Evolutionary conservation across 805 yeast species (phyloP), one percentile per base, ranked within the genome.

Genomic region (Torulaspora delbrueckii): DNA sequence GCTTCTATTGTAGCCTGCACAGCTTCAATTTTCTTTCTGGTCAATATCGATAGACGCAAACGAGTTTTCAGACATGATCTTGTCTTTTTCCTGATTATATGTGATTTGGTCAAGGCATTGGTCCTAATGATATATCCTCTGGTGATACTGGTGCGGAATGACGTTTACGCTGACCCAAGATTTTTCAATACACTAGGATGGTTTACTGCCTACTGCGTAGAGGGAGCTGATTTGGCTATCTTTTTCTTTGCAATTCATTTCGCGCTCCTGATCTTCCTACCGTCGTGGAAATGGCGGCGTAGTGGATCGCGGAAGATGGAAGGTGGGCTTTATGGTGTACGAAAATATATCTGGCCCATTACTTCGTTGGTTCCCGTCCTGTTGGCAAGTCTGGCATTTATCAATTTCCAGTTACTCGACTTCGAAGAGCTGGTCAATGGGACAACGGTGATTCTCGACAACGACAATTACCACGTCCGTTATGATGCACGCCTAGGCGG

Each of bases 201-300:
- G 71, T 81, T 86, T 64, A 84, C 95, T 1, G 86, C 90, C 3
- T 73, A 81, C 32, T 75, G 87, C 18, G 83, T 85, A 10, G 95
- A 86, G 64, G 95, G 95, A 16, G 88, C 90, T 1, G 97, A 89
- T 65, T 59, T 87, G 28, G 89, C 93, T 13, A 89, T 88, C 42
- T 68, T 87, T 26, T 75, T 83, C 28, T 84, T 89, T 66, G 96
- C 96, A 1, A 66, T 88, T 12, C 96, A 89, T 65, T 84, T 91
- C 8, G 86, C 80, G 23, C 59, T 88, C 35, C 67, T 87, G 25
- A 83, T 89, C 4, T 85, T 86, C 63, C 69, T 71, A 48, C 87
- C 91, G 1, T 72, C 70, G 24, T 71, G 73, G 47, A 73, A 70
- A 46, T 71, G 75, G 54, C 63, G 65, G 37, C 62, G 61, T 47